A percentile compares a stretch with the other conserved stretches of the same genome.
Conservation (phyloP, 179 eudicot species). For the Patellifolia procumbens region DNA sequence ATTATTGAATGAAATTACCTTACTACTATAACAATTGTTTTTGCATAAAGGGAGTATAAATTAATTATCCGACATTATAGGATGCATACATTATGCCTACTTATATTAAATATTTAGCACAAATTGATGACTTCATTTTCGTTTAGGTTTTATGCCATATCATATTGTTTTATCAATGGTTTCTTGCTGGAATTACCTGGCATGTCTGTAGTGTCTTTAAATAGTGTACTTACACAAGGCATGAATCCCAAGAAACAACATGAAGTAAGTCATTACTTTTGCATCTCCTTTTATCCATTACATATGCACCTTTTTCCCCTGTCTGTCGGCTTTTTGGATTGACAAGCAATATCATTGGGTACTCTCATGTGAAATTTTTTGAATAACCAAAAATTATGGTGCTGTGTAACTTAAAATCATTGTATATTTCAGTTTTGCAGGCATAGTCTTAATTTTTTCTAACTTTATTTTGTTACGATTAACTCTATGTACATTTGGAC, state of each 20-base stretch:
- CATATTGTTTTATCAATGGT: slow-evolving; percentile 18
- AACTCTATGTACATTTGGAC: not conserved
- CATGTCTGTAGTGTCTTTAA: slow-evolving; percentile 47
- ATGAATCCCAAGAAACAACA: slow-evolving; percentile 92
- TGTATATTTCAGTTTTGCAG: not conserved
- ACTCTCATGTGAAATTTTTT: no score
- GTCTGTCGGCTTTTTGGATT: not conserved
- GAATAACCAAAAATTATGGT: no score
- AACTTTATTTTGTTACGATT: not conserved
- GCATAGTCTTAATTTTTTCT: not conserved
- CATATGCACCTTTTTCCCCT: not conserved
- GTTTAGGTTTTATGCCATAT: not conserved
- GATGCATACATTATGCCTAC: not conserved
- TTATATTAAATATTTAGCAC: not conserved
- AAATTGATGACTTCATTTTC: not conserved
- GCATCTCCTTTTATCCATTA: not conserved
- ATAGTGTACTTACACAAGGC: slow-evolving; percentile 77
- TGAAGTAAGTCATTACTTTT: slow-evolving; percentile 58
- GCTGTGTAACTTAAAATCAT: no score
- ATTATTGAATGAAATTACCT: not conserved
- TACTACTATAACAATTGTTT: not conserved
- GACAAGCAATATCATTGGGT: not conserved
- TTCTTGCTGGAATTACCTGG: slow-evolving; percentile 61
- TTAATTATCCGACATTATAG: not conserved
- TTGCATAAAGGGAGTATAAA: no score